phyloP scores from a whole-genome alignment of 306 rosid species.

The Sindora glabra region DNA sequence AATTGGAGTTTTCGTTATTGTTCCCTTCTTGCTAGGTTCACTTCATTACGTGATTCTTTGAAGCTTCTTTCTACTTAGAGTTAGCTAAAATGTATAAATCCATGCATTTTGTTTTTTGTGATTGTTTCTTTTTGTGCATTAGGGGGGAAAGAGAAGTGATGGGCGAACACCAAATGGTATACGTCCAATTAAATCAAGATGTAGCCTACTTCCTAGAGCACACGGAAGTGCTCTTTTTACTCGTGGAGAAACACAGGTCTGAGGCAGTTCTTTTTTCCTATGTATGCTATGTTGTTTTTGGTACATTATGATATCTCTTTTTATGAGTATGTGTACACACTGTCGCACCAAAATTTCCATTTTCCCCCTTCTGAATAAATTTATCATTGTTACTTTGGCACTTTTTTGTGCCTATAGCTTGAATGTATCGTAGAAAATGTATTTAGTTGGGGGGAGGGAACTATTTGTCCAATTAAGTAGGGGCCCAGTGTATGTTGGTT shows the following conservation, averaged over 20 bases:
- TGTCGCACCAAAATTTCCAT: too few relatives aligned
- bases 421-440: too few relatives aligned
- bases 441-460: too few relatives aligned
- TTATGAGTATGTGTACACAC: slow-evolving; percentile 1
- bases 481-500: too few relatives aligned
- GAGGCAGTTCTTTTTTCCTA: not conserved
- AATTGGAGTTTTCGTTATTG: too few relatives aligned
- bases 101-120: not conserved
- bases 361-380: too few relatives aligned
- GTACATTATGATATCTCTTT: slow-evolving; percentile 3
- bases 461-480: too few relatives aligned
- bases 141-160: slow-evolving; percentile 97
- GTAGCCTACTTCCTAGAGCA: slow-evolving; percentile 92
- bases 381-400: too few relatives aligned
- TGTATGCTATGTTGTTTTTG: slow-evolving; percentile 11
- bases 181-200: slow-evolving; percentile 77
- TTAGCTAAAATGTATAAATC: not conserved
- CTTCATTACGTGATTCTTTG: not conserved
- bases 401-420: too few relatives aligned
- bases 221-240: slow-evolving; percentile 98
- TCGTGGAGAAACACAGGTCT: slow-evolving; percentile 98
- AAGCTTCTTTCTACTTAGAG: not conserved
- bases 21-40: not conserved
- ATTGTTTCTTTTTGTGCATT: slow-evolving; percentile 7
- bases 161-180: slow-evolving; percentile 67